Evolutionary conservation across 345 rosid species (phyloP), one percentile per base, ranked within the genome.

Genomic region (Citrus unshiu): DNA sequence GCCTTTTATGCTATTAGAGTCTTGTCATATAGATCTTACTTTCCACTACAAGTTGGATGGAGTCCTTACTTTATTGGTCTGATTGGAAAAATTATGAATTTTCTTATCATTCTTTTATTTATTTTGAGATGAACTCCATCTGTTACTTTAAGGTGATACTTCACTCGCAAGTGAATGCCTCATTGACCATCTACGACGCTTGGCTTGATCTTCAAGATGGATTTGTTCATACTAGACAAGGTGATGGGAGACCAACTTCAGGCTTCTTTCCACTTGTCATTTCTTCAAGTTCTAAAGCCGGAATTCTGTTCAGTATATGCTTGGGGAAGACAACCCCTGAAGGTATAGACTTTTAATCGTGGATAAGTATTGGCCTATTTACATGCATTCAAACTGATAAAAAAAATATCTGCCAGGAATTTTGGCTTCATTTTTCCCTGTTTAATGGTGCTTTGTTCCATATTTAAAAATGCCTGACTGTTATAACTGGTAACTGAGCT

Each of bases 151-250:
- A 95, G 99, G 94, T 95, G 79, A 92, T 87, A 80, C 86, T 94
- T 65, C 96, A 93, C 82, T 95, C 98, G 35, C 94, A 92, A 84
- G 93, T 95, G 81, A 94, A 94, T 84, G 97, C 97, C 80, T 84
- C 91, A 64, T 82, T 93, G 88, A 91, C 91, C 56, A 86, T 96
- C 69, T 81, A 82, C 73, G 98, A 96, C 89, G 91, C 97, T 78
- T 93, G 98, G 95, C 93, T 96, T 83, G 95, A 94, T 78, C 97
- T 92, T 82, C 95, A 94, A 93, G 93, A 86, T 81, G 99, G 98
- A 69, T 94, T 96, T 87, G 79, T 87, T 80, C 97, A 92, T 81
- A 81, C 81, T 61, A 88, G 91, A 68, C 78, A 86, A 84, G 86
- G 74, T 43, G 89, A 89, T 81, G 93, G 99, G 87, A 94, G 99